A percentile compares a stretch with the other conserved stretches of the same genome.
Evolutionary conservation across 768 basidiomycete species (phyloP).

Genomic region (Gloeopeniophorella convolvens): DNA sequence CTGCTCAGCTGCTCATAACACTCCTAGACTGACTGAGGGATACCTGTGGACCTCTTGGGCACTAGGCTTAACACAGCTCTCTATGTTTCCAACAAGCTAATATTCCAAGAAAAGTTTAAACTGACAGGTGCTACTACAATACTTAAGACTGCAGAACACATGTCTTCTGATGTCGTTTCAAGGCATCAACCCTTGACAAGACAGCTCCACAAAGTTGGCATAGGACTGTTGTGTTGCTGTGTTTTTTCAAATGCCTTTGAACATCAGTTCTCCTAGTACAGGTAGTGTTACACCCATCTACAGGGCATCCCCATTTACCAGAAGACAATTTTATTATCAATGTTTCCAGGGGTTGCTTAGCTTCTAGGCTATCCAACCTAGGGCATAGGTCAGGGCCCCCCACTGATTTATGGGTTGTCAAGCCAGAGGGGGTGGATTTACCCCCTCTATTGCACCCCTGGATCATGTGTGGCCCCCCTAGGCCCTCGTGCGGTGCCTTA

Average conservation of each 20-base stretch:
- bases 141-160: too few species aligned
- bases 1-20: too few species aligned
- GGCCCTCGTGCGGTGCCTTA: constrained; percentile 3
- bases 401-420: constrained; percentile 2
- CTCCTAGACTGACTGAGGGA: too few species aligned
- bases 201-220: constrained; percentile 15
- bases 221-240: constrained; percentile 12
- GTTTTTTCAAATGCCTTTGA: constrained; percentile 14
- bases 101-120: too few species aligned
- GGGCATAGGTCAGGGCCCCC: neutral
- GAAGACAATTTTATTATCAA: too few species aligned
- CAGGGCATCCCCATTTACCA: constrained; percentile 17
- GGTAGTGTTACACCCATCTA: constrained; percentile 12
- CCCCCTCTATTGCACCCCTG: constrained; percentile 8
- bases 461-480: constrained; percentile 12
- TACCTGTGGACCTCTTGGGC: too few species aligned
- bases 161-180: constrained; percentile 17
- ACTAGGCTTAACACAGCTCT: too few species aligned
- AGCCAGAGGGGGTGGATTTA: neutral
- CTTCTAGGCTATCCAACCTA: neutral
- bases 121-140: too few species aligned
- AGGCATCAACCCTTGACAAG: constrained; percentile 14
- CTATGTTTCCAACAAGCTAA: too few species aligned
- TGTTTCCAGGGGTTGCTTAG: too few species aligned
- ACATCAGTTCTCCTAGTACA: constrained; percentile 14